phyloP scores from a whole-genome alignment of 805 yeast species.

The Pichia californica region DNA sequence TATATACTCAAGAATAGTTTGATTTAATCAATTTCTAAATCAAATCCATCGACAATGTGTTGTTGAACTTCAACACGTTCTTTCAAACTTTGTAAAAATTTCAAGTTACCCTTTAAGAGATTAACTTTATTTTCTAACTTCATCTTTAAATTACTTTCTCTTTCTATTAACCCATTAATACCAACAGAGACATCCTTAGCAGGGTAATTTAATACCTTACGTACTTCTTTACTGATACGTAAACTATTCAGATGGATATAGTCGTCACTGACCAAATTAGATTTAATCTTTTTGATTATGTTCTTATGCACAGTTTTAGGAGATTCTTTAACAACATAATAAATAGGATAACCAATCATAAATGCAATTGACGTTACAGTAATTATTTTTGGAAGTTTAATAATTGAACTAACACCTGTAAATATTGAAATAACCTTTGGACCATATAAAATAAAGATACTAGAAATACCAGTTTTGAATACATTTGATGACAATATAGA shows the following conservation, averaged over 20 bases:
- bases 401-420: constrained; percentile 27
- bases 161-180: constrained; percentile 61
- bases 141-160: constrained; percentile 50
- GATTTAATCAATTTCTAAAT: constrained; percentile 10
- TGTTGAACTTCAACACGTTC: constrained; percentile 20
- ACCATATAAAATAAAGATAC: constrained; percentile 22
- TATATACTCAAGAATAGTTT: neutral
- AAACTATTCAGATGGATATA: constrained; percentile 74
- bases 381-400: constrained; percentile 24
- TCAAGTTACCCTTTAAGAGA: constrained; percentile 48
- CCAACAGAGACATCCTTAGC: constrained; percentile 71
- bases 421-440: constrained; percentile 25
- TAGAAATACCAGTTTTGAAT: constrained; percentile 25
- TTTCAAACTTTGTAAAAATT: constrained; percentile 45
- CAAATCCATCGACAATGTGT: constrained; percentile 11
- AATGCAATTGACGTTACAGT: constrained; percentile 27
- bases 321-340: constrained; percentile 66
- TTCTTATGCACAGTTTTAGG: constrained; percentile 88
- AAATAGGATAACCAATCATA: constrained; percentile 31
- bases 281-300: constrained; percentile 62
- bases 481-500: constrained; percentile 18
- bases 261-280: constrained; percentile 58
- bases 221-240: constrained; percentile 74
- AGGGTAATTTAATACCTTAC: constrained; percentile 76
- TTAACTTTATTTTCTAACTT: constrained; percentile 45